Conservation (phyloP, 164 flowering plant genomes). For the Cinnamomum micranthum region DNA sequence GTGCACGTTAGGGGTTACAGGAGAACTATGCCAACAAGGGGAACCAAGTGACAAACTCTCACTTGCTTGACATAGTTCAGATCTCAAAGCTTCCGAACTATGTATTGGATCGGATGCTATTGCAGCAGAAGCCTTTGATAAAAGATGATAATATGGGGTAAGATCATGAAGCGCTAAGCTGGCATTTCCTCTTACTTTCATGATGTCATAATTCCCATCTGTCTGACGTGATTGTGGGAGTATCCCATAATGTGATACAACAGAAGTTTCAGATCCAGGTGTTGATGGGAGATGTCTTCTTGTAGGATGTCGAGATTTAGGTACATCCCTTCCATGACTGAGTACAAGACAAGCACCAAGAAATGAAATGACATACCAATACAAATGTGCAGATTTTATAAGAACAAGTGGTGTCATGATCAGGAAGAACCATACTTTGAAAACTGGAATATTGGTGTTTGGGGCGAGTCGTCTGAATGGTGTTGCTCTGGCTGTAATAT, state of each 20-base stretch:
- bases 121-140: constrained; percentile 20
- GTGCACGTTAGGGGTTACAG: constrained; percentile 35
- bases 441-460: constrained; percentile 37
- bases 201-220: constrained; percentile 16
- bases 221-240: constrained; percentile 20
- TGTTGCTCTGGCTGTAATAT: constrained; percentile 20
- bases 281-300: constrained; percentile 32
- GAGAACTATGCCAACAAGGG: constrained; percentile 42
- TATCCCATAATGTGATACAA: constrained; percentile 23
- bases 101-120: constrained; percentile 30
- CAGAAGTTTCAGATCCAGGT: constrained; percentile 38
- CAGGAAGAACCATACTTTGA: constrained; percentile 6
- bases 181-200: constrained; percentile 18
- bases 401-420: not conserved
- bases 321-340: constrained; percentile 29
- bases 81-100: constrained; percentile 15
- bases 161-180: constrained; percentile 17
- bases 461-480: constrained; percentile 36
- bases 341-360: not conserved
- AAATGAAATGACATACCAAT: not conserved
- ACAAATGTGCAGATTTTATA: not conserved
- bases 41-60: constrained; percentile 21
- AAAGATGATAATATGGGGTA: constrained; percentile 20
- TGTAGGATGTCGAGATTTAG: constrained; percentile 26
- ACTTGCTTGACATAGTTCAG: constrained; percentile 21